These are phyloP conservation scores for Xenoacremonium recifei DNA, from an alignment of 2,329 filamentous ascomycete species.

Conservation along the genomic window DNA sequence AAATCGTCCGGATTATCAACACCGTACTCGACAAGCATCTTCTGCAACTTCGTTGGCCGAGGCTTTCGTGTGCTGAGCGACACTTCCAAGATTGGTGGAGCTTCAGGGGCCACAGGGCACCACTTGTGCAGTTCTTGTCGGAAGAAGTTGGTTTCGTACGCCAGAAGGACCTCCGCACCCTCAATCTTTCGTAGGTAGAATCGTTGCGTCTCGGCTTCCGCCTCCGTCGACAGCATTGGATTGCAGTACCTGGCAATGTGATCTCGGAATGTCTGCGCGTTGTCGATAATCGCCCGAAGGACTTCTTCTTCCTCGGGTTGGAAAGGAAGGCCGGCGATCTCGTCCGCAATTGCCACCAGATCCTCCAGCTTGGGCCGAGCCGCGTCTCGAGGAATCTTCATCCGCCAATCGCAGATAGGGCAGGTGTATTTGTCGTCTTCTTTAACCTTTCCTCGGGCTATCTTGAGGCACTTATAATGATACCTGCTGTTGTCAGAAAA, in stretches of 20 bases:
- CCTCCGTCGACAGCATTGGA: conserved; percentile 74
- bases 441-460: conserved; percentile 95
- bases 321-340: conserved; percentile 79
- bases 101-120: conserved; percentile 82
- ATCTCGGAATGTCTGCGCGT: conserved; percentile 79
- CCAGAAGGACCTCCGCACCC: conserved; percentile 87
- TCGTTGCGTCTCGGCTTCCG: conserved; percentile 84
- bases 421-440: conserved; percentile 98
- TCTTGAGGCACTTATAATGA: conserved; percentile 96
- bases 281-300: conserved; percentile 80
- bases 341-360: conserved; percentile 77
- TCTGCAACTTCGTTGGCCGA: conserved; percentile 93
- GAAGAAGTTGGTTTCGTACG: conserved; percentile 96
- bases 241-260: conserved; percentile 81
- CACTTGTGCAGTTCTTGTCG: conserved; percentile 93
- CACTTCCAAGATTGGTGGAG: conserved; percentile 81
- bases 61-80: conserved; percentile 94
- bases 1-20: conserved; percentile 90
- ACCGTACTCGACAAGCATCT: conserved; percentile 84
- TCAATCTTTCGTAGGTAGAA: conserved; percentile 98
- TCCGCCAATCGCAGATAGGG: conserved; percentile 94
- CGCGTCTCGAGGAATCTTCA: conserved; percentile 95
- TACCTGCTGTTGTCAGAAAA: too few relatives aligned
- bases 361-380: conserved; percentile 94
- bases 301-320: conserved; percentile 93